Evolutionary conservation across 495 filamentous ascomycete genomes (phyloP).

Genomic region (Annulohypoxylon moriforme): DNA sequence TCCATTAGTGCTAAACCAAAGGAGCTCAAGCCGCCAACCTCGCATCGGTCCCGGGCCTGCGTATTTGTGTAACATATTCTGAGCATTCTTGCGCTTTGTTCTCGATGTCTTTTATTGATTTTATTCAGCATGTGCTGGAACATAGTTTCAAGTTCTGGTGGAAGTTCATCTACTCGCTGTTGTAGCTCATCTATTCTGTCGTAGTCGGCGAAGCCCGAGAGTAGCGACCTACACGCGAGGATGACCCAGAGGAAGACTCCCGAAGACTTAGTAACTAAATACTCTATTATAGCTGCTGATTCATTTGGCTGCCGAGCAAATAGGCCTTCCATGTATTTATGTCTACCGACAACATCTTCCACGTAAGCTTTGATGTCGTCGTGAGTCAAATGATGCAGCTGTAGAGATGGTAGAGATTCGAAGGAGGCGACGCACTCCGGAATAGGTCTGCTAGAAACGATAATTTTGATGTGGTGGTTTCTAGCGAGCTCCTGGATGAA

Average conservation of each 20-base stretch:
- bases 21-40: not conserved
- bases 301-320: not conserved
- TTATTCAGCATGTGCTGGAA: not conserved
- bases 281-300: not conserved
- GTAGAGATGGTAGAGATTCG: not conserved
- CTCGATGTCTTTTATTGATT: not conserved
- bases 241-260: not conserved
- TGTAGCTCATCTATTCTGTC: not conserved
- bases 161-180: not conserved
- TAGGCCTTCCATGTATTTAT: not conserved
- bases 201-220: not conserved
- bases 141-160: not conserved
- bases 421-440: not conserved
- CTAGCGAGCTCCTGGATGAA: not conserved
- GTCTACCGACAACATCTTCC: not conserved
- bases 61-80: not conserved
- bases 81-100: not conserved
- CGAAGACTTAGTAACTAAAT: not conserved
- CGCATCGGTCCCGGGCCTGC: not conserved
- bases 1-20: not conserved
- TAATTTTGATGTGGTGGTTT: not conserved
- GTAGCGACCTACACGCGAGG: not conserved
- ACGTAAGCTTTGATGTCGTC: not conserved
- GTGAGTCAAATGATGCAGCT: not conserved
- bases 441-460: not conserved